Percentiles rank a stretch among this genome's conserved stretches.
Conservation (phyloP, 805 yeast genomes). For the Isabelozyma gotoi region DNA sequence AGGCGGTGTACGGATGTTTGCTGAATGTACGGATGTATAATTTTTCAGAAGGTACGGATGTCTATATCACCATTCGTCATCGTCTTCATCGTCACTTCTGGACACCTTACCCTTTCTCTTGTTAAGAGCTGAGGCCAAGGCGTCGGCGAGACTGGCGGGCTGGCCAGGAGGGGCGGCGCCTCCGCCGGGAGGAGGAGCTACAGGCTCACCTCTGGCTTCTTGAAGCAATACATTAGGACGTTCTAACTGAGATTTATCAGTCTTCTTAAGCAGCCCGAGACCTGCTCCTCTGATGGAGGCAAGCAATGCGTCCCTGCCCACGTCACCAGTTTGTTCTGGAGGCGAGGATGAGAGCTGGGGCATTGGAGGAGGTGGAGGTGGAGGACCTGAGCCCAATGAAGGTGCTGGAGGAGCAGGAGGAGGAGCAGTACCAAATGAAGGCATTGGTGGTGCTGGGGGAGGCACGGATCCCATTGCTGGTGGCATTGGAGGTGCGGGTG, state of each 20-base stretch:
- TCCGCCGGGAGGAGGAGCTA: slow-evolving; percentile 33
- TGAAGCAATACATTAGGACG: slow-evolving; percentile 70
- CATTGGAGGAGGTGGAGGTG: slow-evolving; percentile 43
- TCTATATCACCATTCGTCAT: slow-evolving; percentile 48
- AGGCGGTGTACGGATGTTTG: no score
- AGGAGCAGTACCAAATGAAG: slow-evolving; percentile 9
- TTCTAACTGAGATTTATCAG: slow-evolving; percentile 82
- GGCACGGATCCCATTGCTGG: slow-evolving; percentile 7
- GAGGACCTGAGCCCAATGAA: slow-evolving; percentile 18
- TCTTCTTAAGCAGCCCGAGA: slow-evolving; percentile 64
- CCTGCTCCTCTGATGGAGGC: slow-evolving; percentile 87
- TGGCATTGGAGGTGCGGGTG: slow-evolving; percentile 6
- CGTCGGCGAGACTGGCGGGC: slow-evolving; percentile 76
- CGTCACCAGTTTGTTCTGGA: slow-evolving; percentile 34
- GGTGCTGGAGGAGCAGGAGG: slow-evolving; percentile 18
- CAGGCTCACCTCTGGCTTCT: slow-evolving; percentile 67
- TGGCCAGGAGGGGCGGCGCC: slow-evolving; percentile 50
- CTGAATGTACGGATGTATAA: neutral
- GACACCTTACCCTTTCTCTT: slow-evolving; percentile 81
- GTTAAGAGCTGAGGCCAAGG: slow-evolving; percentile 81
- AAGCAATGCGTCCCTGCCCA: slow-evolving; percentile 75
- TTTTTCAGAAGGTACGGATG: neutral
- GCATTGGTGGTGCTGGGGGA: slow-evolving; percentile 13
- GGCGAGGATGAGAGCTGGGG: slow-evolving; percentile 16
- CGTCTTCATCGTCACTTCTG: slow-evolving; percentile 81